phyloP scores from a whole-genome alignment of 768 basidiomycete genomes.

The Lactarius evosmus region DNA sequence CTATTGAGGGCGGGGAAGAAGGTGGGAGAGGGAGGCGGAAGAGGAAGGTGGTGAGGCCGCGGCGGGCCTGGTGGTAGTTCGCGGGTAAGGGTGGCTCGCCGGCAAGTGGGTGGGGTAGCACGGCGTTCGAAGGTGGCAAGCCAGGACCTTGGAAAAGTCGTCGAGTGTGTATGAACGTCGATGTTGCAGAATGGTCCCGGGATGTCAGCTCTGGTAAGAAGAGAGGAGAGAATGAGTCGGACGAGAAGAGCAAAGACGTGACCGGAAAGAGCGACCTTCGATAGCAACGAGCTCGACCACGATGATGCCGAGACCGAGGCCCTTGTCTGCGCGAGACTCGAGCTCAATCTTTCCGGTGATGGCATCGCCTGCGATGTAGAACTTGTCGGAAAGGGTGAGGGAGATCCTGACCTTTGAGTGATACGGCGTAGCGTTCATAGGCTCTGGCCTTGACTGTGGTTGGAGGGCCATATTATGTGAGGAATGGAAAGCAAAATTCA shows the following conservation, averaged over 20 bases:
- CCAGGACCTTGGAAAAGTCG: conserved; percentile 79
- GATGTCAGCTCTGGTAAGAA: conserved; percentile 60
- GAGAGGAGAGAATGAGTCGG: conserved; percentile 10
- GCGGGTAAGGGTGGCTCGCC: conserved; percentile 61
- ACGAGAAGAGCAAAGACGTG: neutral
- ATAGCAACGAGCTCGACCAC: conserved; percentile 75
- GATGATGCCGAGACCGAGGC: conserved; percentile 69
- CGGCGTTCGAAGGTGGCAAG: conserved; percentile 81
- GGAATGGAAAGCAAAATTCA: neutral
- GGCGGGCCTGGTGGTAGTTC: conserved; percentile 68
- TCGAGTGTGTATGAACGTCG: conserved; percentile 66
- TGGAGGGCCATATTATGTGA: conserved; percentile 32
- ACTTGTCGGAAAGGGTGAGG: conserved; percentile 53
- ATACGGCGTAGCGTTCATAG: conserved; percentile 79
- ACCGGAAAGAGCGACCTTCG: conserved; percentile 49
- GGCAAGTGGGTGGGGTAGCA: conserved; percentile 56
- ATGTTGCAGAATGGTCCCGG: conserved; percentile 75
- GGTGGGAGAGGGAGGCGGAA: conserved; percentile 72
- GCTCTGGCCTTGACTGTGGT: conserved; percentile 44
- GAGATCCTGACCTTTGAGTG: conserved; percentile 78
- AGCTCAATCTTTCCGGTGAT: conserved; percentile 76
- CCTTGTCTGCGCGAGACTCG: conserved; percentile 70
- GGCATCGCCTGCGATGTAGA: conserved; percentile 62
- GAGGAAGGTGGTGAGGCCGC: conserved; percentile 73
- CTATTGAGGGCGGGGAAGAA: conserved; percentile 66